Percentiles rank a stretch among this genome's conserved stretches.
Evolutionary conservation across 257 asterid species (phyloP).

Genomic region (Solanum clarkiae): DNA sequence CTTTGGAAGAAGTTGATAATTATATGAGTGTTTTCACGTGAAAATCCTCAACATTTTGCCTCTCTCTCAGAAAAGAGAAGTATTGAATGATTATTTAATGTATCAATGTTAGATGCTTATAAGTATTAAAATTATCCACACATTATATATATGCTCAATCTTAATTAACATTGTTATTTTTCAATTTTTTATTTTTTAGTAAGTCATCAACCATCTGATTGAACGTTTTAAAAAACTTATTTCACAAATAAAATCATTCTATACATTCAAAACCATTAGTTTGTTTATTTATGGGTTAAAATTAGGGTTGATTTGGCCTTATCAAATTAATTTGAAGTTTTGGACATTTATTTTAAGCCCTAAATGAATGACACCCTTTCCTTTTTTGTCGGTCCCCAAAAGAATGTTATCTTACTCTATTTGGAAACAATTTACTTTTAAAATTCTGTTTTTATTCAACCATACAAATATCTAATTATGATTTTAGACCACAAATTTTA

Average conservation of each 20-base stretch:
- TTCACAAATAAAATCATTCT: neutral
- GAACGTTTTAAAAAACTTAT: neutral
- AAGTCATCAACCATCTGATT: neutral
- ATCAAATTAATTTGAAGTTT: neutral
- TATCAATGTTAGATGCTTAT: too few species aligned
- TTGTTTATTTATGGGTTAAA: neutral
- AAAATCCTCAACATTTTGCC: constrained; percentile 19
- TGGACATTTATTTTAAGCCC: neutral
- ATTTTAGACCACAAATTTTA: too few species aligned
- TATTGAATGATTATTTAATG: neutral
- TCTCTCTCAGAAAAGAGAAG: constrained; percentile 6
- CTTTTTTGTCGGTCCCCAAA: too few species aligned
- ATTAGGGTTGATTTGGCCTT: neutral
- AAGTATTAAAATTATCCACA: too few species aligned
- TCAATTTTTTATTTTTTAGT: neutral
- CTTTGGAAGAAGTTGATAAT: neutral
- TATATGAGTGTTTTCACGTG: constrained; percentile 41
- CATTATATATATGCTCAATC: too few species aligned
- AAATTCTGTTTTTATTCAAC: too few species aligned
- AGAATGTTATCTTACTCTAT: too few species aligned
- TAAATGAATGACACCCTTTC: neutral
- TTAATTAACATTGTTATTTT: too few species aligned
- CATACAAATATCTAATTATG: too few species aligned
- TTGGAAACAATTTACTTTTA: too few species aligned
- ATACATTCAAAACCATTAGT: neutral